Evolutionary conservation across 2,329 filamentous ascomycete genomes (phyloP), one percentile per base, ranked within the genome.

Genomic region (Passalora sequoiae): DNA sequence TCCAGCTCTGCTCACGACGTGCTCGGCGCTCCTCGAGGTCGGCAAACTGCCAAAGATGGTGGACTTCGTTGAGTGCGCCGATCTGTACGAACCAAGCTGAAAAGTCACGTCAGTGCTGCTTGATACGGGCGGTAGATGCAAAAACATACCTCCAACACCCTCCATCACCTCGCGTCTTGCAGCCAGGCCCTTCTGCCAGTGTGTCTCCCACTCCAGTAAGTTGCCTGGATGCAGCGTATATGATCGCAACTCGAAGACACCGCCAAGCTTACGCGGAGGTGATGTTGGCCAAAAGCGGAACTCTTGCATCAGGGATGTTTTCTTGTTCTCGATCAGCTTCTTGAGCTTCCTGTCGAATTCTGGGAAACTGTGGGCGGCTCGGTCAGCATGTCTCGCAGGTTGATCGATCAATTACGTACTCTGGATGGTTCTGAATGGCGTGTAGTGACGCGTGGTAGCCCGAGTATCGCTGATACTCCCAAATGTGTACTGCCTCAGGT

Each of bases 221-320:
- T 96, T 96, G 30, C 92, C 92, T 0, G 92, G 92, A 64, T 96
- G 88, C 16, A 98, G 77, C 4, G 89, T 96, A 72, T 98, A 98
- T 1, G 92, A 96, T 40, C 92, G 86, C 24, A 98, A 77, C 72
- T 98, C 92, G 63, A 98, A 98, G 30, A 98, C 69, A 33, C 92
- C 92, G 43, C 92, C 92, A 1, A 98, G 79, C 60, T 87, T 76
- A 47, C 92, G 87, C 0, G 92, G 92, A 4, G 89, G 78, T 0
- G 88, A 91, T 3, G 92, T 98, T 1, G 92, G 92, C 92, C 92
- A 98, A 77, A 98, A 98, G 25, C 89, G 95, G 70, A 98, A 98
- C 68, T 98, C 92, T 67, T 98, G 92, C 92, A 98, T 98, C 39
- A 98, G 77, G 0, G 89, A 96, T 4, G 84, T 85, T 56, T 83